Percentiles rank a stretch among this genome's conserved stretches.
phyloP scores from a whole-genome alignment of 345 rosid species.

The Dipteronia sinensis region DNA sequence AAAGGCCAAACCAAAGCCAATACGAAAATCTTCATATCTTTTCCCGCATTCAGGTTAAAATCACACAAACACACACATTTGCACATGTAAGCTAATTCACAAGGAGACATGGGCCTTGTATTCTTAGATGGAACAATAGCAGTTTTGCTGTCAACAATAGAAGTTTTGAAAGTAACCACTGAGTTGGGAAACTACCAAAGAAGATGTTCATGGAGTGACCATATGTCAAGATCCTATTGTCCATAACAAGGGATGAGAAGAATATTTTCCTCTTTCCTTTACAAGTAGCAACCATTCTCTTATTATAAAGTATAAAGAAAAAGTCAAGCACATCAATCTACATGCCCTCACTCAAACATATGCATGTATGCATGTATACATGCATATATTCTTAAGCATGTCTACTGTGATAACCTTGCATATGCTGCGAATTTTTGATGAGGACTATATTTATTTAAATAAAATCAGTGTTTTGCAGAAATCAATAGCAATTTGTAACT shows the following conservation, averaged over 20 bases:
- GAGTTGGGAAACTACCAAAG: background rate
- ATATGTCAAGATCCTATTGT: too few species aligned
- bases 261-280: too few species aligned
- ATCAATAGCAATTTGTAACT: background rate
- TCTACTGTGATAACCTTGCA: background rate
- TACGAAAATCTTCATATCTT: background rate
- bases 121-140: background rate
- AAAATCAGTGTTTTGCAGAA: background rate
- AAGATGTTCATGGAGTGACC: background rate
- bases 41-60: background rate
- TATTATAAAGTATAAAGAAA: background rate
- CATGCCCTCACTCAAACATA: background rate
- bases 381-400: background rate
- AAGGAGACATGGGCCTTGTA: background rate
- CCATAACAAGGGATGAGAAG: too few species aligned
- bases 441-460: background rate
- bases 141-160: background rate
- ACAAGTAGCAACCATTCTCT: background rate
- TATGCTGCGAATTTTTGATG: background rate
- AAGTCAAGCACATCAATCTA: background rate
- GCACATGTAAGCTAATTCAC: slow-evolving; percentile 1
- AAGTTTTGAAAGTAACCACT: background rate
- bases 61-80: background rate
- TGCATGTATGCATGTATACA: background rate
- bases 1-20: background rate